These are phyloP conservation scores for Mucor ambiguus DNA, from an alignment of 371 early-diverging fungal genomes.

Conservation along the genomic window DNA sequence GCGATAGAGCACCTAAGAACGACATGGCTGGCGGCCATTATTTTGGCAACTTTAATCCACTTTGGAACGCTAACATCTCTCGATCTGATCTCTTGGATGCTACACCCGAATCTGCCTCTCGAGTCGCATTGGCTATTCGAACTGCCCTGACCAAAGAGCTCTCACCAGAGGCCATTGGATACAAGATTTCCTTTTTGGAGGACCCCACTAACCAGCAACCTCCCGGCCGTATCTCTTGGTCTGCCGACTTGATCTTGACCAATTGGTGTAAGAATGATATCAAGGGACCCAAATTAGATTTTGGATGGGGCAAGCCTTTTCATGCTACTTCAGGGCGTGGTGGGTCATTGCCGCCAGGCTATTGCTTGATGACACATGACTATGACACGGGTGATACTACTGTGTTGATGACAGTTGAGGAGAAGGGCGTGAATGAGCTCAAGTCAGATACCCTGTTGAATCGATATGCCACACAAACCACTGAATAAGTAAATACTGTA, in stretches of 20 bases:
- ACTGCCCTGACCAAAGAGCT: slow-evolving; percentile 24
- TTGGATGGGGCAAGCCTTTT: slow-evolving; percentile 52
- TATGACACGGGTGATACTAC: slow-evolving; percentile 28
- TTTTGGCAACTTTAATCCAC: slow-evolving; percentile 47
- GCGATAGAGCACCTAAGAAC: slow-evolving; percentile 33
- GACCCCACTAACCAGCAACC: slow-evolving; percentile 9
- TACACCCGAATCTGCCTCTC: slow-evolving; percentile 25
- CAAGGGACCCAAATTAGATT: slow-evolving; percentile 34
- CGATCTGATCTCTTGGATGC: slow-evolving; percentile 33
- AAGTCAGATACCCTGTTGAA: slow-evolving; percentile 36
- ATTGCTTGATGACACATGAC: slow-evolving; percentile 36
- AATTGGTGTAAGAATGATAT: slow-evolving; percentile 52
- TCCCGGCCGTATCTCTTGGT: slow-evolving; percentile 29
- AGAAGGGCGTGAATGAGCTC: slow-evolving; percentile 30
- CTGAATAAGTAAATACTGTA: neutral
- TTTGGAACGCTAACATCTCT: slow-evolving; percentile 30
- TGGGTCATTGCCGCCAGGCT: slow-evolving; percentile 35
- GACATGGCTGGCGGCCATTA: slow-evolving; percentile 36
- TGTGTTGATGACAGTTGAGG: slow-evolving; percentile 40
- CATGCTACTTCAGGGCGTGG: slow-evolving; percentile 32
- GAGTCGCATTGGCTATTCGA: slow-evolving; percentile 45
- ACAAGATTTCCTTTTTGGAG: slow-evolving; percentile 43
- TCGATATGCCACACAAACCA: slow-evolving; percentile 31
- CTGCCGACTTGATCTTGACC: slow-evolving; percentile 43
- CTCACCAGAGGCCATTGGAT: slow-evolving; percentile 37